A percentile compares a stretch with the other conserved stretches of the same genome.
Evolutionary conservation across 768 basidiomycete species (phyloP).

Genomic region (Cystofilobasidium capitatum): DNA sequence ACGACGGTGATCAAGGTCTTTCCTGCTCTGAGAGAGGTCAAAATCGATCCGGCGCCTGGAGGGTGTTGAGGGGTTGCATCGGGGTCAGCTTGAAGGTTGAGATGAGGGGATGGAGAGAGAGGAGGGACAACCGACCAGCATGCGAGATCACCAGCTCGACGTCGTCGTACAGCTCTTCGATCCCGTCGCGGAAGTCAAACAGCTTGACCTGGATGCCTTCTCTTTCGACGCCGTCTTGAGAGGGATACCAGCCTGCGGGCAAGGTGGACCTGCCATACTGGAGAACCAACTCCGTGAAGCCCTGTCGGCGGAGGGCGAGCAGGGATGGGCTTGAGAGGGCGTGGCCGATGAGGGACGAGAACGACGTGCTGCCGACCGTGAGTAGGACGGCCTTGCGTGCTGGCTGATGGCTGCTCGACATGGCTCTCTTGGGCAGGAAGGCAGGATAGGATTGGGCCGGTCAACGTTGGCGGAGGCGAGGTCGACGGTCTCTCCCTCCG

Average conservation of each 20-base stretch:
- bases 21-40: constrained; percentile 66
- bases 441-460: no score
- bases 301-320: constrained; percentile 46
- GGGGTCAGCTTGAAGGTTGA: not conserved
- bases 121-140: constrained; percentile 55
- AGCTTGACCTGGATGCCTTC: constrained; percentile 52
- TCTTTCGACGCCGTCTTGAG: constrained; percentile 29
- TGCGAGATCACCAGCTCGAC: constrained; percentile 83
- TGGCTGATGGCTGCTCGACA: not conserved
- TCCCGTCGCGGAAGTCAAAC: constrained; percentile 64
- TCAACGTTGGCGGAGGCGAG: no score
- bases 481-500: no score
- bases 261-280: constrained; percentile 64
- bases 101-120: constrained; percentile 20
- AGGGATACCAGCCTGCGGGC: constrained; percentile 39
- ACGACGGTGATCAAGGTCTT: constrained; percentile 80
- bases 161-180: constrained; percentile 54
- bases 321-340: constrained; percentile 55
- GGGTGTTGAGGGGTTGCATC: not conserved
- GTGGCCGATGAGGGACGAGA: constrained; percentile 60
- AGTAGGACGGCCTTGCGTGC: constrained; percentile 47
- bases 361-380: constrained; percentile 83
- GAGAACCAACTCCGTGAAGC: constrained; percentile 55
- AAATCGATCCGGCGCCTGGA: constrained; percentile 84
- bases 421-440: no score